Evolutionary conservation across 1,284 basidiomycete genomes (phyloP).

Genomic region (Austroboletus rostrupii): DNA sequence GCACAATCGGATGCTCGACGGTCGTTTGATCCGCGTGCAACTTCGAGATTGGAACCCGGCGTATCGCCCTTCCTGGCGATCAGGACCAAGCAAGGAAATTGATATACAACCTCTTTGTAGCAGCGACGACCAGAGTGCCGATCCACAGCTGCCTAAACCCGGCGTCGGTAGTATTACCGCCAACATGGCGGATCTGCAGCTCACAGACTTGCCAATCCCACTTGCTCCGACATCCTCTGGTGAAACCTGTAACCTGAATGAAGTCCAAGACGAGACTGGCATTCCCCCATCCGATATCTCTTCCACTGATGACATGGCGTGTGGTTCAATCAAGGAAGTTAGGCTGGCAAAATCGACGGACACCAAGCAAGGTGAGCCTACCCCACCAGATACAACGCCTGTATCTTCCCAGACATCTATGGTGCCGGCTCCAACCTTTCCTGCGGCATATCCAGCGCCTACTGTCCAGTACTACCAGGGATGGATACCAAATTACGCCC

Average conservation of each 20-base stretch:
- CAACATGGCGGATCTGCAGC: constrained; percentile 9
- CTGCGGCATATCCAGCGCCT: constrained; percentile 38
- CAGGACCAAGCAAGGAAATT: constrained; percentile 32
- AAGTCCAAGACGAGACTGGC: constrained; percentile 14
- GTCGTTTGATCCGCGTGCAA: constrained; percentile 69
- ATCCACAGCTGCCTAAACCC: constrained; percentile 12
- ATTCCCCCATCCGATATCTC: not conserved
- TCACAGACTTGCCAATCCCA: constrained; percentile 5
- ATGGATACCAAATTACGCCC: constrained; percentile 54
- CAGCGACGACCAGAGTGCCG: constrained; percentile 9
- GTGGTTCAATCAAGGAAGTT: constrained; percentile 6
- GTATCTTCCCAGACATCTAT: constrained; percentile 17
- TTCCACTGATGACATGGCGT: not conserved
- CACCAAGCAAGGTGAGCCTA: constrained; percentile 9
- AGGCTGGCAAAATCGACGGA: constrained; percentile 6
- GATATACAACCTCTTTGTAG: constrained; percentile 16
- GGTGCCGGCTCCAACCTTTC: constrained; percentile 27
- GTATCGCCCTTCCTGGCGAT: constrained; percentile 40
- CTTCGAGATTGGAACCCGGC: constrained; percentile 55
- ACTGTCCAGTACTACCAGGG: constrained; percentile 48
- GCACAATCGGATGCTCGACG: constrained; percentile 66
- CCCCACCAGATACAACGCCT: constrained; percentile 15
- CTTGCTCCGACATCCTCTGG: not conserved
- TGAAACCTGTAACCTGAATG: constrained; percentile 17
- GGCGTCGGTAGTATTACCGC: constrained; percentile 4